Evolutionary conservation across 2,329 filamentous ascomycete species (phyloP), one percentile per base, ranked within the genome.

Genomic region (Fusarium dlaminii): DNA sequence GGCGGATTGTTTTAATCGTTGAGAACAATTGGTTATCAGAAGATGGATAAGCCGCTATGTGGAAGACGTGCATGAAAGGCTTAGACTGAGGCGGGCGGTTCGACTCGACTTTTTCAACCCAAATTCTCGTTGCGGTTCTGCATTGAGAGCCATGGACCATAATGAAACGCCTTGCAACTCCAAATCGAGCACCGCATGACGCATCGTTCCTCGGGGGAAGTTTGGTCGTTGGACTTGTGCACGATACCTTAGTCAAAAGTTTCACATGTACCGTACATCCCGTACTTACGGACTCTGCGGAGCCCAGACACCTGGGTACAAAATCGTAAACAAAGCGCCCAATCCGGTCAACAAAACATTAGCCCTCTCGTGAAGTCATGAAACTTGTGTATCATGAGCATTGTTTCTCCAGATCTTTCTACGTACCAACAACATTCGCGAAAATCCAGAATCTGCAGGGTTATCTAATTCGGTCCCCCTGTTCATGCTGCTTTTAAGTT

Each of bases 1-100:
- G 48, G 49, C 20, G 32, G 30, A 34, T 39, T 48, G 27, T 42
- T 64, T 48, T 29, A 36, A 37, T 46, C 51, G 37, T 36, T 58
- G 39, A 22, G 37, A 42, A 58, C 37, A n/a, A 59, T 73, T 64
- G 57, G 51, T 39, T 42, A 48, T 57, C 49, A 34, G 27, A 58
- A 37, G 39, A 49, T 60, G 48, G 55, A 60, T 62, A 68, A 68
- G 60, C 58, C 58, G 66, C 74, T 72, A 73, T 77, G 76, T 77
- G 75, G 75, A 72, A 75, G 59, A 66, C 62, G 51, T 56, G 48
- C 48, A 70, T 70, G 45, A 45, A 66, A 46, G 66, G 63, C 57
- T 69, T 61, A 58, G 60, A 54, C 59, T 64, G 64, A 61, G 57
- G 70, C 58, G 68, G 62, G 68, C 55, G 70, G 37, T 42, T 66